Conservation (phyloP, 2,329 filamentous ascomycete genomes). For the Tolypocladium endophyticum region DNA sequence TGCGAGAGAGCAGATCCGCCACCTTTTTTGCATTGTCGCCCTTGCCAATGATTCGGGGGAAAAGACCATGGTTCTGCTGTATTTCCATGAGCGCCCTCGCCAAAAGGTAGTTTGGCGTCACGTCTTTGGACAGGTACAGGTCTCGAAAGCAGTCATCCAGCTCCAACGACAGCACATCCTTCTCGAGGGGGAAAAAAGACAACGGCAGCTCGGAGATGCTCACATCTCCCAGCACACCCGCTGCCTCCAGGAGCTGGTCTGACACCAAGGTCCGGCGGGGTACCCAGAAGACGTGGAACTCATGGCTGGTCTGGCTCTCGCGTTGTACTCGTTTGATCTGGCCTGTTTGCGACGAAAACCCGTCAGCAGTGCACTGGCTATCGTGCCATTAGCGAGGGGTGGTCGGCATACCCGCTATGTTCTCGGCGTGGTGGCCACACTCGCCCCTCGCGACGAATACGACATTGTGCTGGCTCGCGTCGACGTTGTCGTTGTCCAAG, state of each 20-base stretch:
- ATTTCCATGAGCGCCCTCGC: constrained; percentile 91
- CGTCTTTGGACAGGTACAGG: constrained; percentile 81
- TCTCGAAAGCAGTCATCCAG: constrained; percentile 79
- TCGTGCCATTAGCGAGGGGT: background rate
- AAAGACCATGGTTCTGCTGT: constrained; percentile 83
- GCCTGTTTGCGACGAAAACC: constrained; percentile 44
- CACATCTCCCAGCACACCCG: constrained; percentile 84
- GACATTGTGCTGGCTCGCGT: constrained; percentile 88
- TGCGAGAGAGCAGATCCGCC: constrained; percentile 75
- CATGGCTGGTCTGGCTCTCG: constrained; percentile 82
- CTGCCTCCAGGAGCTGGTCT: constrained; percentile 84
- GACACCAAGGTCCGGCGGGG: constrained; percentile 85
- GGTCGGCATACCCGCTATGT: constrained; percentile 68
- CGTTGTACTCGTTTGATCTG: constrained; percentile 85
- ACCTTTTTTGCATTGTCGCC: constrained; percentile 87
- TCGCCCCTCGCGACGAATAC: constrained; percentile 90
- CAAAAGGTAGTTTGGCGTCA: constrained; percentile 78
- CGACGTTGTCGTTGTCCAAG: constrained; percentile 89
- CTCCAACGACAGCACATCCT: constrained; percentile 84
- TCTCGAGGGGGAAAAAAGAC: constrained; percentile 84
- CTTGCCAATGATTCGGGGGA: constrained; percentile 90
- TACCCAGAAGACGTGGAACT: constrained; percentile 95
- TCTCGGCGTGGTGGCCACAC: constrained; percentile 70
- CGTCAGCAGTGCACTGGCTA: constrained; percentile 4
- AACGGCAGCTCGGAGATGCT: constrained; percentile 80